A percentile compares a stretch with the other conserved stretches of the same genome.
These are phyloP conservation scores for Phytophthora cactorum DNA, from an alignment of 352 stramenopile genomes.

Conservation along the genomic window DNA sequence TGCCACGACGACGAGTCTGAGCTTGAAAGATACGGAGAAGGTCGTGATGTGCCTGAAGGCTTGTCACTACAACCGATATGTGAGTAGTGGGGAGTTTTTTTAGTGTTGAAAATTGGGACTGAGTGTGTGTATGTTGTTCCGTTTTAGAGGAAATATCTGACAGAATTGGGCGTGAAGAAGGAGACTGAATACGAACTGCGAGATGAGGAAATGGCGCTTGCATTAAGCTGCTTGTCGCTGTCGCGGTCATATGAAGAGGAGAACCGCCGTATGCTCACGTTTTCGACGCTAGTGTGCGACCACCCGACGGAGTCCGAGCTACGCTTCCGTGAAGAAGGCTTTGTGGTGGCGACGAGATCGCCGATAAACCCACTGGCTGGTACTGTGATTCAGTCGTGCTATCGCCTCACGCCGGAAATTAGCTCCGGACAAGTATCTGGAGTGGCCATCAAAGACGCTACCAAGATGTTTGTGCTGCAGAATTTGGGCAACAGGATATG, in stretches of 20 bases:
- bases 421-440: not conserved
- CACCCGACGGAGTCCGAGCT: slow-evolving; percentile 12
- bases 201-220: slow-evolving; percentile 15
- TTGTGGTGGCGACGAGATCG: slow-evolving; percentile 11
- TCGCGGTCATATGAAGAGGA: slow-evolving; percentile 21
- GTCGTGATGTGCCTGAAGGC: slow-evolving; percentile 11
- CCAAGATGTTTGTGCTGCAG: slow-evolving; percentile 23
- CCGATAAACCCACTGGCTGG: slow-evolving; percentile 1
- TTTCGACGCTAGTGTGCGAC: slow-evolving; percentile 21
- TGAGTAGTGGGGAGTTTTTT: slow-evolving; percentile 13
- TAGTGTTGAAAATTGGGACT: not conserved
- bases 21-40: slow-evolving; percentile 2
- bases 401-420: slow-evolving; percentile 25
- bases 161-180: slow-evolving; percentile 29
- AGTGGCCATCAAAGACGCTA: not conserved
- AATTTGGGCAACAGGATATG: slow-evolving; percentile 19
- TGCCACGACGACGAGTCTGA: slow-evolving; percentile 5
- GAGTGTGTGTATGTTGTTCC: not conserved
- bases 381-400: slow-evolving; percentile 21
- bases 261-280: slow-evolving; percentile 7
- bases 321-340: slow-evolving; percentile 29
- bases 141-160: slow-evolving; percentile 30
- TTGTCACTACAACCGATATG: slow-evolving; percentile 19
- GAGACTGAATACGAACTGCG: slow-evolving; percentile 20
- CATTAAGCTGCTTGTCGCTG: slow-evolving; percentile 21